Percentiles rank a stretch among this genome's conserved stretches.
phyloP scores from a whole-genome alignment of 148 eudicot species.

The Simmondsia chinensis region DNA sequence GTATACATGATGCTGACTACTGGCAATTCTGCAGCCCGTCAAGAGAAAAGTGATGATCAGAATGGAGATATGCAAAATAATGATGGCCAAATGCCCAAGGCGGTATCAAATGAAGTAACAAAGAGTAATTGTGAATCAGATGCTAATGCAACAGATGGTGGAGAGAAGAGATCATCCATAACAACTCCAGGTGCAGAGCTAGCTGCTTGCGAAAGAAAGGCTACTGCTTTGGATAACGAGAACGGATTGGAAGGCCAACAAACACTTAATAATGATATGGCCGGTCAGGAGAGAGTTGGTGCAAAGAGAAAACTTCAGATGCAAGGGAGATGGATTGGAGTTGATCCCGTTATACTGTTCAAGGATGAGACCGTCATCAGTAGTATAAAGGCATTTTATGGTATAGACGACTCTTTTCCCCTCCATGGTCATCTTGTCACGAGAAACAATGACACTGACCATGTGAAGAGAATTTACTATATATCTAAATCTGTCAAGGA shows the following conservation, averaged over 20 bases:
- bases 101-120: slow-evolving; percentile 14
- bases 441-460: slow-evolving; percentile 72
- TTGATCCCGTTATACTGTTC: slow-evolving; percentile 83
- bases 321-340: slow-evolving; percentile 94
- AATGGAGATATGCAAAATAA: slow-evolving; percentile 11
- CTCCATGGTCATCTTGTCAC: slow-evolving; percentile 69
- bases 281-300: slow-evolving; percentile 28
- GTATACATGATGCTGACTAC: not conserved
- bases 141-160: slow-evolving; percentile 15
- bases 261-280: slow-evolving; percentile 14
- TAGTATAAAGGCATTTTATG: slow-evolving; percentile 70
- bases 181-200: slow-evolving; percentile 17
- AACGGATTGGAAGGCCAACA: slow-evolving; percentile 27
- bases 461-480: slow-evolving; percentile 90
- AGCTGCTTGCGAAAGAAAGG: slow-evolving; percentile 25
- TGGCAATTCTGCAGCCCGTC: slow-evolving; percentile 26
- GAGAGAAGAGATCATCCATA: slow-evolving; percentile 21
- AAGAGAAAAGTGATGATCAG: slow-evolving; percentile 22
- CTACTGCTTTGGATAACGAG: slow-evolving; percentile 25
- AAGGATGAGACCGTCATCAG: slow-evolving; percentile 45
- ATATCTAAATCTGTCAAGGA: slow-evolving; percentile 74
- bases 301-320: slow-evolving; percentile 73
- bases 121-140: slow-evolving; percentile 11
- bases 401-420: slow-evolving; percentile 70
- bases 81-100: slow-evolving; percentile 6